phyloP scores from a whole-genome alignment of 2,329 filamentous ascomycete genomes.

The Tricladium varicosporioides region DNA sequence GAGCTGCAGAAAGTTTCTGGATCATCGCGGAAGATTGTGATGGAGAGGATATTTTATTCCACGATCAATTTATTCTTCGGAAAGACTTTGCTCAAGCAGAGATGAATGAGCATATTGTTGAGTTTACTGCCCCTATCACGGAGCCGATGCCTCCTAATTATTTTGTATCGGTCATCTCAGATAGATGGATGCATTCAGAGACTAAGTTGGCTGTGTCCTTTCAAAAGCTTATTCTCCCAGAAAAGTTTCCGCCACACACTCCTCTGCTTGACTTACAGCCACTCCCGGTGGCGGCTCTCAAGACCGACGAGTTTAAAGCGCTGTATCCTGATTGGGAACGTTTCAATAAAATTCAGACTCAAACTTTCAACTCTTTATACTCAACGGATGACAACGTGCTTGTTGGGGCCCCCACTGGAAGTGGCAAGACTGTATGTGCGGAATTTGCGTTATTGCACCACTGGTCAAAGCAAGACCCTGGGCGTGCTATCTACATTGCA shows the following conservation, averaged over 20 bases:
- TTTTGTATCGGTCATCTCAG: conserved; percentile 91
- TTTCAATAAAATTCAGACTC: conserved; percentile 98
- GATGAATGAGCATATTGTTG: conserved; percentile 88
- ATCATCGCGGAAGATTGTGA: conserved; percentile 97
- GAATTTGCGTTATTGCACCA: conserved; percentile 90
- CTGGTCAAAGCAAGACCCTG: conserved; percentile 71
- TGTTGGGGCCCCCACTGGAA: conserved; percentile 87
- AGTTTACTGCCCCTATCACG: conserved; percentile 93
- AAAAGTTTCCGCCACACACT: conserved; percentile 93
- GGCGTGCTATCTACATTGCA: conserved; percentile 88
- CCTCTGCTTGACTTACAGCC: conserved; percentile 89
- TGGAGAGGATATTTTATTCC: conserved; percentile 91
- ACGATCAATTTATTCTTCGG: conserved; percentile 89
- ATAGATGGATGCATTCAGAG: conserved; percentile 98
- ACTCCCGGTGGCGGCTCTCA: conserved; percentile 83
- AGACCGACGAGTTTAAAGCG: conserved; percentile 75
- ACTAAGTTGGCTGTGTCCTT: conserved; percentile 92
- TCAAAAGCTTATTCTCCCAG: conserved; percentile 88
- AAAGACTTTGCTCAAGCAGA: conserved; percentile 85
- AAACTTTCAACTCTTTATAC: conserved; percentile 92
- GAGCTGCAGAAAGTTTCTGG: conserved; percentile 90
- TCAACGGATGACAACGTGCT: conserved; percentile 92
- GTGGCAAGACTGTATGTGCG: conserved; percentile 94
- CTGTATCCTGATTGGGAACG: conserved; percentile 81
- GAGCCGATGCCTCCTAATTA: conserved; percentile 99